phyloP scores from a whole-genome alignment of 2,329 filamentous ascomycete genomes.

The Exophiala oligosperma region DNA sequence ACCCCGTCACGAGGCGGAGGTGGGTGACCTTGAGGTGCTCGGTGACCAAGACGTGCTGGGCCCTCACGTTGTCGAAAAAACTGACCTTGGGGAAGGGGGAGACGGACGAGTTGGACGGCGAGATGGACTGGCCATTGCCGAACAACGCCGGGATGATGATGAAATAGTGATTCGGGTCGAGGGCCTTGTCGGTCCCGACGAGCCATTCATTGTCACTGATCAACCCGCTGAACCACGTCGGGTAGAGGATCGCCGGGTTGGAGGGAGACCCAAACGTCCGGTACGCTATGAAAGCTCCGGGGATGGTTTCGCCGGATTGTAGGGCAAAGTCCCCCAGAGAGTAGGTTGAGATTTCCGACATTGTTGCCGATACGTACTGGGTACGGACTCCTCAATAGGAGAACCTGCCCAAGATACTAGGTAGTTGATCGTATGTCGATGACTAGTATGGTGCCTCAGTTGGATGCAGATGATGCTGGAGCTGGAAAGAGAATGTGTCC shows the following conservation, averaged over 20 bases:
- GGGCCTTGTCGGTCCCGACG: conserved; percentile 63
- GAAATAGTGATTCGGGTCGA: conserved; percentile 65
- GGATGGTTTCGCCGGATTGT: conserved; percentile 62
- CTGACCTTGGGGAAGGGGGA: conserved; percentile 63
- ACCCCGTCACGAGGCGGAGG: conserved; percentile 63
- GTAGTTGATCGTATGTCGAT: too few relatives aligned
- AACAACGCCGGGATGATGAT: conserved; percentile 70
- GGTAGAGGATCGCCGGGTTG: conserved; percentile 70
- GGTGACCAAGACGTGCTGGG: conserved; percentile 66
- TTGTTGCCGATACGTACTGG: background rate
- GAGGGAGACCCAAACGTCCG: conserved; percentile 69
- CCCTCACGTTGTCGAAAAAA: conserved; percentile 69
- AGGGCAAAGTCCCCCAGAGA: conserved; percentile 67
- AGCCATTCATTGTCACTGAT: conserved; percentile 77
- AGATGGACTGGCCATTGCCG: conserved; percentile 67
- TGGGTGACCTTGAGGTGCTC: conserved; percentile 61
- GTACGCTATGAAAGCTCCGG: conserved; percentile 70
- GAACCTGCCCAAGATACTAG: too few relatives aligned
- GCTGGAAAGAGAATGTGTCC: too few relatives aligned
- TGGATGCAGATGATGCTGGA: too few relatives aligned
- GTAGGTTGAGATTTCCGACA: conserved; percentile 51
- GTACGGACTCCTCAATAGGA: too few relatives aligned
- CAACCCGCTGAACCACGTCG: conserved; percentile 70
- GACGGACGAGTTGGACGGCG: conserved; percentile 61
- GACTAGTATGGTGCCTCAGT: too few relatives aligned